Percentiles rank a stretch among this genome's conserved stretches.
Evolutionary conservation across 2,329 filamentous ascomycete species (phyloP).

Genomic region (Colletotrichum coccodes): DNA sequence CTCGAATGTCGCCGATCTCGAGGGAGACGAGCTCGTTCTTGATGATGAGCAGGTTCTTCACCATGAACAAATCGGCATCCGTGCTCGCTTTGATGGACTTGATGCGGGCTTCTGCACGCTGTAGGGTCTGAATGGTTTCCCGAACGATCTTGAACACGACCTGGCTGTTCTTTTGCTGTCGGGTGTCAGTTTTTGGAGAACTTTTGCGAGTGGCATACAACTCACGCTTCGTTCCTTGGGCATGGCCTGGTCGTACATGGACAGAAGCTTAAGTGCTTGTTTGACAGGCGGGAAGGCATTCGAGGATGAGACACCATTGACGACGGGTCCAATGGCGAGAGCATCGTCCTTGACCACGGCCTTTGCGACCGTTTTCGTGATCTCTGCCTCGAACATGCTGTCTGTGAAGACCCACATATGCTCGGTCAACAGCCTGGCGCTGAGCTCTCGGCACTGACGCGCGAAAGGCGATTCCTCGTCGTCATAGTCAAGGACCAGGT

Average conservation of each 20-base stretch:
- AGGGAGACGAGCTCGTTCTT: constrained; percentile 97
- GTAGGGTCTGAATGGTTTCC: constrained; percentile 86
- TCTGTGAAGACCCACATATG: constrained; percentile 69
- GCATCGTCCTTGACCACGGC: constrained; percentile 57
- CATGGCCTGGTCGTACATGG: constrained; percentile 73
- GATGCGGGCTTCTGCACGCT: constrained; percentile 79
- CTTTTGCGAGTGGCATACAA: constrained; percentile 10
- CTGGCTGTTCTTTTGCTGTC: constrained; percentile 61
- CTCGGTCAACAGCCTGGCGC: constrained; percentile 64
- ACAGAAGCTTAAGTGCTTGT: constrained; percentile 66
- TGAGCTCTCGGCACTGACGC: constrained; percentile 64
- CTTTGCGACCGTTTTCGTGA: constrained; percentile 64
- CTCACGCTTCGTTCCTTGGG: constrained; percentile 71
- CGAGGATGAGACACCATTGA: constrained; percentile 61
- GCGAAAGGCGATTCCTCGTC: constrained; percentile 64
- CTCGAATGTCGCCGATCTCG: constrained; percentile 81
- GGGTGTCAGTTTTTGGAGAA: not conserved
- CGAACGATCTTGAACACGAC: constrained; percentile 81
- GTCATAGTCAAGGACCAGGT: constrained; percentile 65
- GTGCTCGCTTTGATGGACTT: constrained; percentile 67
- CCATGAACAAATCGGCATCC: constrained; percentile 90
- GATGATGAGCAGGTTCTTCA: constrained; percentile 92
- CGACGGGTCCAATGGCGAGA: constrained; percentile 61
- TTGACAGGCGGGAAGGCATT: constrained; percentile 69
- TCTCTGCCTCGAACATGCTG: constrained; percentile 63